A percentile compares a stretch with the other conserved stretches of the same genome.
Evolutionary conservation across 192 early-diverging fungal species (phyloP).

Genomic region (Paraglomus brasilianum): DNA sequence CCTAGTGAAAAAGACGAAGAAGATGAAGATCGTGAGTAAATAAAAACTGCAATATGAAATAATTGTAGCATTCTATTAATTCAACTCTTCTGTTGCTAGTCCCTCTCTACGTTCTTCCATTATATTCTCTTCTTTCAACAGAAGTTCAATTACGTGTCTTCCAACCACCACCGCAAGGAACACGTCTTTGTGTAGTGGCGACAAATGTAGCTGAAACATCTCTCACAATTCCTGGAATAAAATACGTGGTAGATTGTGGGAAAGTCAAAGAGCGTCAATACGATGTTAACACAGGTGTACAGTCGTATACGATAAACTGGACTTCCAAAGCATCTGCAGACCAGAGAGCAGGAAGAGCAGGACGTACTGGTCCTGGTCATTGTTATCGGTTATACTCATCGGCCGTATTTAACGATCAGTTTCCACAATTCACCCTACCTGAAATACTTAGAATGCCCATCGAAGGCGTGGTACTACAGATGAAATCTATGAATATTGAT

Average conservation of each 20-base stretch:
- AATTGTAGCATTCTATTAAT: not conserved
- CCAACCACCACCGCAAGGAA: constrained; percentile 80
- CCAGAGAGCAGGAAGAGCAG: constrained; percentile 96
- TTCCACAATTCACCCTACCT: constrained; percentile 79
- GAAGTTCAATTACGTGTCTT: constrained; percentile 92
- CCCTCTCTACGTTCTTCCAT: constrained; percentile 91
- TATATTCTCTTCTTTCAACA: constrained; percentile 95
- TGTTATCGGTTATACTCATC: constrained; percentile 94
- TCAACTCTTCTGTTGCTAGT: too few species aligned
- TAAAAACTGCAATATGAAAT: constrained; percentile 1
- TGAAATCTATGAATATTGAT: constrained; percentile 98
- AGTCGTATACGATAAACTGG: constrained; percentile 90
- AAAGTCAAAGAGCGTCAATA: constrained; percentile 90
- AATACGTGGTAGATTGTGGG: constrained; percentile 94
- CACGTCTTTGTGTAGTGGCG: constrained; percentile 89
- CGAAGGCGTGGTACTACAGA: constrained; percentile 93
- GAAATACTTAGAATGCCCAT: constrained; percentile 95
- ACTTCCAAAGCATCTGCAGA: constrained; percentile 91
- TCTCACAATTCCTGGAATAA: constrained; percentile 93
- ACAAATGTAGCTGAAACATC: constrained; percentile 99
- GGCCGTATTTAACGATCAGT: constrained; percentile 90
- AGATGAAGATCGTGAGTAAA: constrained; percentile 37
- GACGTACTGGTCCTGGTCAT: constrained; percentile 93
- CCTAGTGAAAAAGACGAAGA: constrained; percentile 32
- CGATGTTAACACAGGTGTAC: constrained; percentile 82